Evolutionary conservation across 202 grass and related monocot genomes (phyloP), one percentile per base, ranked within the genome.

Genomic region (Zizania palustris): DNA sequence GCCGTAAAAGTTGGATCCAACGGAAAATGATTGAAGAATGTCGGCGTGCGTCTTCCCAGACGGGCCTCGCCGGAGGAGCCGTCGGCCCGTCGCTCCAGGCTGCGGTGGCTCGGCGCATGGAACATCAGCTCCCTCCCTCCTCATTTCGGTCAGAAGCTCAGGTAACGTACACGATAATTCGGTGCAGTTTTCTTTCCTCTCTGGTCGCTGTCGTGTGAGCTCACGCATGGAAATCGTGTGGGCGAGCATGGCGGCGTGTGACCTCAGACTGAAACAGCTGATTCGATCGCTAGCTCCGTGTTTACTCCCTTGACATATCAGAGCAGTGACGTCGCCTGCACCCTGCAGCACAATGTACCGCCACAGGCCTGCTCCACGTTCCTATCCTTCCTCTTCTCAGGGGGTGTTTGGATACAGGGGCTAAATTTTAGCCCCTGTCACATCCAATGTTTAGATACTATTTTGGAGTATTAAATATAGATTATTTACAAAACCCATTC

Each of bases 171-270:
- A 43, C 60, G 20, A 16, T 50, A 34, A 65, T 72, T 11, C 45
- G 6, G 3, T 56, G 60, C 36, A 75, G 6, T 28, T 28, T 28
- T 28, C 28, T 43, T n/a, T 46, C n/a, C 6, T 28, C 3, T 1
- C 20, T 35, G 34, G 53, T 79, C 69, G 62, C 62, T 44, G 65
- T 79, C 69, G 43, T 5, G 18, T 85, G 83, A 83, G 81, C 35
- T 83, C 73, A 55, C 2, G 12, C n/a, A 10, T 9, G 70, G 5
- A 64, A 76, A 39, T 41, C 54, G 9, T 15, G 37, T 57, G 69
- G 39, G 18, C 8, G 3, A 15, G 39, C 63, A 40, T 49, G 74
- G 67, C 46, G 50, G 61, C 69, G 12, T 67, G 68, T 67, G 75
- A 53, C 19, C 49, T 56, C 56, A 84, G 16, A 28, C 74, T 20